Percentiles rank a stretch among this genome's conserved stretches.
Evolutionary conservation across 2,329 filamentous ascomycete genomes (phyloP).

Genomic region (Nigrospora sphaerica): DNA sequence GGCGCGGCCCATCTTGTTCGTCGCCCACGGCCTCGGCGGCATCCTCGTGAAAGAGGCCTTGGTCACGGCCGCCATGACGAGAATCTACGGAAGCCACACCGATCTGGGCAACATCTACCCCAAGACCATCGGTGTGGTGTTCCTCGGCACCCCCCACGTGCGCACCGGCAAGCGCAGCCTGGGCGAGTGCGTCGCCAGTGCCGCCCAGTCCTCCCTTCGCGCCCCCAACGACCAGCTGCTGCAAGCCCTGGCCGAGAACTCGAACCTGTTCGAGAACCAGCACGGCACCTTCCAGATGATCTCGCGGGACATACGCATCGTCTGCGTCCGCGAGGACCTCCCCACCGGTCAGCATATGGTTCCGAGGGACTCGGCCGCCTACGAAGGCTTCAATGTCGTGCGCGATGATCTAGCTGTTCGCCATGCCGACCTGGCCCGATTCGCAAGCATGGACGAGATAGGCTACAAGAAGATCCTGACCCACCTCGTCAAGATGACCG

Average conservation of each 20-base stretch:
- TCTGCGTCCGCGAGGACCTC: conserved; percentile 4
- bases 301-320: conserved; percentile 3
- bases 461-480: conserved; percentile 4
- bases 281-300: conserved; percentile 1
- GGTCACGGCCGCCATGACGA: conserved; percentile 2
- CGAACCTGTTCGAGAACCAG: conserved; percentile 2
- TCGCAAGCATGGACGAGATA: neutral
- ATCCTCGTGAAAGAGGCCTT: conserved; percentile 6
- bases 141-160: conserved; percentile 5
- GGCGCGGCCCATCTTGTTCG: conserved; percentile 3
- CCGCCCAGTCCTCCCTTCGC: neutral
- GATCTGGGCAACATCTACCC: conserved; percentile 4
- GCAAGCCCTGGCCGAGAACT: neutral
- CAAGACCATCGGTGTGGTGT: conserved; percentile 4
- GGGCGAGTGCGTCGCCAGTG: conserved; percentile 1
- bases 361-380: conserved; percentile 1
- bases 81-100: conserved; percentile 4
- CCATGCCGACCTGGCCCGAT: conserved; percentile 4
- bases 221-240: neutral
- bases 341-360: conserved; percentile 1
- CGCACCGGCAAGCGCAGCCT: neutral
- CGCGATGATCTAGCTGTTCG: conserved; percentile 2
- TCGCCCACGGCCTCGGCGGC: conserved; percentile 6
- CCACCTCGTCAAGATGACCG: conserved; percentile 1
- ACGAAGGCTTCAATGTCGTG: conserved; percentile 4